Percentiles rank a stretch among this genome's conserved stretches.
Evolutionary conservation across 140 eudicot species (phyloP).

Genomic region (Cichorium intybus): DNA sequence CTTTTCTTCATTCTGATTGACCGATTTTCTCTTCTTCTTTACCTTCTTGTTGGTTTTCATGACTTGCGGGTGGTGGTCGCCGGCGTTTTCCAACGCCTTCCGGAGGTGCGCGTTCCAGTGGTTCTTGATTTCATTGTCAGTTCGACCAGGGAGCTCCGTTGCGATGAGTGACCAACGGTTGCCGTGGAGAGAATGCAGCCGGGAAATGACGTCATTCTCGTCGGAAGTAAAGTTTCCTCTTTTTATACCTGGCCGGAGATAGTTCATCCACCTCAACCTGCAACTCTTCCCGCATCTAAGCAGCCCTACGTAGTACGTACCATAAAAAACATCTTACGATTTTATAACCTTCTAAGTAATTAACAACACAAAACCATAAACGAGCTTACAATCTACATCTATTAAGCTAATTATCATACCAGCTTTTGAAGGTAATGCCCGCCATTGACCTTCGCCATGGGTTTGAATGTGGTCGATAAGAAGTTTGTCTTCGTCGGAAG

Average conservation of each 20-base stretch:
- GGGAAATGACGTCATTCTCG: constrained; percentile 41
- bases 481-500: constrained; percentile 45
- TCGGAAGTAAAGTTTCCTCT: constrained; percentile 50
- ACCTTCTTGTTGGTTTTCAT: background rate
- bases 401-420: constrained; percentile 24
- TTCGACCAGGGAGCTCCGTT: constrained; percentile 36
- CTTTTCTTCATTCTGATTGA: background rate
- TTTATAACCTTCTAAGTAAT: background rate
- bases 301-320: constrained; percentile 35
- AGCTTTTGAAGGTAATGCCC: constrained; percentile 57
- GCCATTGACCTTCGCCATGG: constrained; percentile 70
- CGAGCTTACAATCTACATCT: background rate
- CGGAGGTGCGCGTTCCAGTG: constrained; percentile 43
- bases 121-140: constrained; percentile 47
- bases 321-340: background rate
- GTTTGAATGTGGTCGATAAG: constrained; percentile 42
- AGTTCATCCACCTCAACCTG: constrained; percentile 53
- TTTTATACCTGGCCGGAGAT: constrained; percentile 55
- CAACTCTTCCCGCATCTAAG: constrained; percentile 59
- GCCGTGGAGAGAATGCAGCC: constrained; percentile 42
- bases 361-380: background rate
- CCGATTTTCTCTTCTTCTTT: background rate
- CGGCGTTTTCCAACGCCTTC: background rate
- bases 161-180: constrained; percentile 44
- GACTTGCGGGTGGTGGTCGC: background rate